Conservation (phyloP, 495 filamentous ascomycete species). For the Cairneyella variabilis region DNA sequence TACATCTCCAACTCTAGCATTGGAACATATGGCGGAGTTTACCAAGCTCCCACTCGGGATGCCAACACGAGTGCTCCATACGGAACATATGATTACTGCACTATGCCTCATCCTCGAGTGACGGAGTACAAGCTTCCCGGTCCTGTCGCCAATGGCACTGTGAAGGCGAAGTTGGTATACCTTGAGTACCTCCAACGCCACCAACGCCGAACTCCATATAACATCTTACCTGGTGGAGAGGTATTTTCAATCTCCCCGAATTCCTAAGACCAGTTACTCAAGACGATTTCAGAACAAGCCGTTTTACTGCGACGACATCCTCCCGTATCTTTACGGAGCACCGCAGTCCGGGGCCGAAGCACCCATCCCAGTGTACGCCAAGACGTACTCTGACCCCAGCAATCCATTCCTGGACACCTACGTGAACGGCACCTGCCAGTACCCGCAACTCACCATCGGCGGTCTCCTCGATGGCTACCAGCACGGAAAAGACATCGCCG, state of each 20-base stretch:
- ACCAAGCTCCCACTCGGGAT: neutral
- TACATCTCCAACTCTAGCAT: neutral
- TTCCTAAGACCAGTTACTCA: neutral
- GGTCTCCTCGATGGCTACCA: slow-evolving; percentile 8
- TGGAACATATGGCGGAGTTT: slow-evolving; percentile 5
- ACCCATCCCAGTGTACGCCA: slow-evolving; percentile 1
- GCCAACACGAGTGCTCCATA: neutral
- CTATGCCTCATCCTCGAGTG: slow-evolving; percentile 6
- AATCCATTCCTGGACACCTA: neutral
- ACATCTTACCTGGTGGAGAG: slow-evolving; percentile 7
- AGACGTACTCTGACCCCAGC: slow-evolving; percentile 5
- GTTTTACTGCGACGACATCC: slow-evolving; percentile 4
- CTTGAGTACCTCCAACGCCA: slow-evolving; percentile 9
- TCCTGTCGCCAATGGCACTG: neutral
- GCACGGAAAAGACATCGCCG: slow-evolving; percentile 2
- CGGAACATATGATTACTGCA: slow-evolving; percentile 7
- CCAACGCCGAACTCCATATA: slow-evolving; percentile 8
- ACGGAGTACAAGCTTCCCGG: neutral
- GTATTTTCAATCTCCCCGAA: neutral
- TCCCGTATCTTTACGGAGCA: slow-evolving; percentile 7
- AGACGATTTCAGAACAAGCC: slow-evolving; percentile 5
- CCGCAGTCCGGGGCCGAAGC: neutral
- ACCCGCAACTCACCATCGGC: slow-evolving; percentile 5
- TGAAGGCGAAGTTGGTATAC: neutral
- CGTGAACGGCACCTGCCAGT: slow-evolving; percentile 2